Conservation (phyloP, 257 asterid species). For the Ballota nigra region DNA sequence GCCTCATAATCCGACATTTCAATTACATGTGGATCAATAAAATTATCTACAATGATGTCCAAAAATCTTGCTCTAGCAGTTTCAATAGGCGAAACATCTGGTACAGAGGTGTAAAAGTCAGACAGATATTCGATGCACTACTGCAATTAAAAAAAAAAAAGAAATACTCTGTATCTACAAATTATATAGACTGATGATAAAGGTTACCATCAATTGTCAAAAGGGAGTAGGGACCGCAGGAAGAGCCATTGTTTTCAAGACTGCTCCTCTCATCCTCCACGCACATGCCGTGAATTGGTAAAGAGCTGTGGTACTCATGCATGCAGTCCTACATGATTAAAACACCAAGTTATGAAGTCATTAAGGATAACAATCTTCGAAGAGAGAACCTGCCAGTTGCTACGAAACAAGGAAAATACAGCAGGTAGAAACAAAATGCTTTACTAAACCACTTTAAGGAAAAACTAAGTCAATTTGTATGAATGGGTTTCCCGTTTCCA, state of each 20-base stretch:
- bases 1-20: conserved; percentile 67
- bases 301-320: conserved; percentile 68
- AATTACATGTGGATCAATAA: conserved; percentile 61
- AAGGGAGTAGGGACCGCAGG: conserved; percentile 55
- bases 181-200: not conserved
- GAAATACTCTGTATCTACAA: not conserved
- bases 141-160: not conserved
- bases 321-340: conserved; percentile 66
- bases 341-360: conserved; percentile 1
- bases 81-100: conserved; percentile 95
- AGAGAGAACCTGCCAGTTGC: not conserved
- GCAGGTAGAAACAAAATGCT: not conserved
- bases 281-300: conserved; percentile 71
- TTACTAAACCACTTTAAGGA: conserved; percentile 1
- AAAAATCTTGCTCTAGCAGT: conserved; percentile 88
- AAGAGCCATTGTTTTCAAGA: conserved; percentile 70
- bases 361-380: too few species aligned
- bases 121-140: conserved; percentile 27
- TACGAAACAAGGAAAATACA: not conserved
- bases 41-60: conserved; percentile 75
- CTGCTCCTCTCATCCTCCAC: conserved; percentile 84
- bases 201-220: conserved; percentile 73
- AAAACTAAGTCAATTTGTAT: not conserved
- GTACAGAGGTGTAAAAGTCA: conserved; percentile 26
- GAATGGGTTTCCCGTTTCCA: not conserved